Conservation (phyloP, 352 stramenopile genomes). For the Pythium chondricola region DNA sequence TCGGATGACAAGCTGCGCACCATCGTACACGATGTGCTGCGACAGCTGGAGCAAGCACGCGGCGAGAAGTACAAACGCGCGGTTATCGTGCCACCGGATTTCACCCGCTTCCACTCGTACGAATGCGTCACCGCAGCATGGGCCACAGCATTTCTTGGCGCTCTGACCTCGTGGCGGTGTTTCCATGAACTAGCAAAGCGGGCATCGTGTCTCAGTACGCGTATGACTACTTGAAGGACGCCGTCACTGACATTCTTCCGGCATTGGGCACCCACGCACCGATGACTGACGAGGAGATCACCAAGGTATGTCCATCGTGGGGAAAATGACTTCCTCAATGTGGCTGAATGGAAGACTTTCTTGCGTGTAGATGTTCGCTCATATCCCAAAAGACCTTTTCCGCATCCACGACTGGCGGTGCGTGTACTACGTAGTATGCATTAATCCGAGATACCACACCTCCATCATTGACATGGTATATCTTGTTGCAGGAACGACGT, state of each 20-base stretch:
- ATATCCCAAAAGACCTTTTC: slow-evolving; percentile 82
- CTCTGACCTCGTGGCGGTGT: neutral
- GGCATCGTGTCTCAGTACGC: slow-evolving; percentile 91
- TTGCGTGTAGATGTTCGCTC: slow-evolving; percentile 89
- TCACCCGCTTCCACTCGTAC: slow-evolving; percentile 94
- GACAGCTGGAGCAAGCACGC: slow-evolving; percentile 51
- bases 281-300: slow-evolving; percentile 93
- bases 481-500: slow-evolving; percentile 86
- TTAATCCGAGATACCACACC: neutral
- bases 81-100: slow-evolving; percentile 94
- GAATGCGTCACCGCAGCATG: slow-evolving; percentile 3
- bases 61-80: slow-evolving; percentile 59
- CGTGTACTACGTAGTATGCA: too few species aligned
- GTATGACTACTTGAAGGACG: slow-evolving; percentile 89
- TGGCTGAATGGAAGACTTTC: neutral
- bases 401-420: slow-evolving; percentile 95
- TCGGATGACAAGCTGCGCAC: slow-evolving; percentile 51
- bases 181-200: slow-evolving; percentile 65
- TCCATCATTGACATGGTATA: too few species aligned
- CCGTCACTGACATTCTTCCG: slow-evolving; percentile 88
- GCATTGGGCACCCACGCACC: slow-evolving; percentile 94
- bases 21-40: slow-evolving; percentile 56
- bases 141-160: neutral
- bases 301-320: slow-evolving; percentile 31
- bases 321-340: neutral